Evolutionary conservation across 371 early-diverging fungal genomes (phyloP), one percentile per base, ranked within the genome.

Genomic region (Dichotomocladium elegans): DNA sequence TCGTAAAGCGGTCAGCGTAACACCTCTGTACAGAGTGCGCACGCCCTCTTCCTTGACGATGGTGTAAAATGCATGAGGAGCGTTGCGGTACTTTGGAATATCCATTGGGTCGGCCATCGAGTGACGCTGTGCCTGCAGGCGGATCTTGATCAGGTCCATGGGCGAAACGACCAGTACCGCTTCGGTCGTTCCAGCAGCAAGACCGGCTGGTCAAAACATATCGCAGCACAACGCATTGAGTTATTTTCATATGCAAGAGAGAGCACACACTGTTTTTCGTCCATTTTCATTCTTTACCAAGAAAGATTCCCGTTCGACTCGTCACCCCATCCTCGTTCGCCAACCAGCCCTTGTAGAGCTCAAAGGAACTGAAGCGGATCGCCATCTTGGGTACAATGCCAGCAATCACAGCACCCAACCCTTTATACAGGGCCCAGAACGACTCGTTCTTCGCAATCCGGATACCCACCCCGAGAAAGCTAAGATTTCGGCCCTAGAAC

Each of bases 371-470:
- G 80, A 98, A 98, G 26, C 98, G 88, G 58, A 98, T 98, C 26
- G 98, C 96, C 96, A 96, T 96, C 81, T 98, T 98, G 56, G 98
- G 98, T 9, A 98, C 96, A 60, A 98, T 98, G 50, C 97, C 98
- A 9, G 93, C 77, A 15, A 94, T 90, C 9, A 98, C 98, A 17
- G 98, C 95, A 44, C 96, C 96, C 3, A 98, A 85, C 52, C 98
- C 98, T 77, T 97, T 96, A 83, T 98, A 98, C 21, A 98, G 83
- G 2, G 93, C 92, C 53, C 91, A 72, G 34, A 90, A 78, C 11
- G 94, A 93, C 61, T 98, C 98, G 58, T 86, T 89, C 68, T 82
- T 79, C 9, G 90, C 86, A 48, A 98, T 98, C 53, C 83, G 79
- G 19, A 79, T 60, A 28, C 95, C 96, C 19, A 92, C 92, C 21